Percentiles rank a stretch among this genome's conserved stretches.
Evolutionary conservation across 202 grass and related monocot genomes (phyloP).

Genomic region (Bolboschoenoplectus hybrid): DNA sequence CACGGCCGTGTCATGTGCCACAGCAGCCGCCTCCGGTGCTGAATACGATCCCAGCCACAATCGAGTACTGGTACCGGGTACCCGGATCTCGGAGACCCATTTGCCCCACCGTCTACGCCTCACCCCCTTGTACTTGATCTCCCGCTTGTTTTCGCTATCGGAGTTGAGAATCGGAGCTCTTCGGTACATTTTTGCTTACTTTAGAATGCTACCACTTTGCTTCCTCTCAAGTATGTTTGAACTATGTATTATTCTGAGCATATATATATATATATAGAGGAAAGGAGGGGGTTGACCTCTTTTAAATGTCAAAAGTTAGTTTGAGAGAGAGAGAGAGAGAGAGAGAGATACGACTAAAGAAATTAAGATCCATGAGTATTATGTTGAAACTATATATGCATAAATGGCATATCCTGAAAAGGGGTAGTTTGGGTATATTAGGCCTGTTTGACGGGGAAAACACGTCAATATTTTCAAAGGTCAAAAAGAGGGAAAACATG

Average conservation of each 20-base stretch:
- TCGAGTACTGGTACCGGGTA: constrained; percentile 56
- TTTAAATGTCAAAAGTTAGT: constrained; percentile 10
- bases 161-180: background rate
- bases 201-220: background rate
- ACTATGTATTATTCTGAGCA: background rate
- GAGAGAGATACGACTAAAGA: background rate
- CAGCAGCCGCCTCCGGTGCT: constrained; percentile 69
- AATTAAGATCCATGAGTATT: background rate
- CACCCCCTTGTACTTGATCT: constrained; percentile 56
- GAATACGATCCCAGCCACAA: constrained; percentile 76
- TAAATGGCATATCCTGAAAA: background rate
- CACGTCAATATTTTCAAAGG: constrained; percentile 38
- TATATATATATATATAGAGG: constrained; percentile 37
- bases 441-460: background rate
- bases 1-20: constrained; percentile 65
- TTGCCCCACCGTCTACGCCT: constrained; percentile 65
- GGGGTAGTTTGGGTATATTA: background rate
- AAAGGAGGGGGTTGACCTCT: constrained; percentile 37
- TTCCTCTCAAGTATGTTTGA: background rate
- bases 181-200: background rate
- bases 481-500: constrained; percentile 32
- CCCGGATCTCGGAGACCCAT: constrained; percentile 80
- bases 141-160: background rate
- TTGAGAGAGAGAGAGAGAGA: background rate
- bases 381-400: background rate